Evolutionary conservation across 2,329 filamentous ascomycete species (phyloP), one percentile per base, ranked within the genome.

Genomic region (Fusarium concolor): DNA sequence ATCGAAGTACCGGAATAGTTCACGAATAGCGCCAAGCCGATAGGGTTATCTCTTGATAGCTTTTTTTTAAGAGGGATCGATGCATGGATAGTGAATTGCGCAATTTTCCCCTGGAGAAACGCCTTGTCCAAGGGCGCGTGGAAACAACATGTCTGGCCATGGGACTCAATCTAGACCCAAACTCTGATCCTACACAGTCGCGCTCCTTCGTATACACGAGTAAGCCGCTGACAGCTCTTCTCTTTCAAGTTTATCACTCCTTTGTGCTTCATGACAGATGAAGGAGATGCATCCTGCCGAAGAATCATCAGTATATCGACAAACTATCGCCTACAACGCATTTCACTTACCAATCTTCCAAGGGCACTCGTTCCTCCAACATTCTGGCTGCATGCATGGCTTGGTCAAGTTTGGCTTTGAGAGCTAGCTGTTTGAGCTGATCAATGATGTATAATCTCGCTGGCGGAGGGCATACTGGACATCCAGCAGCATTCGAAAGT

Each of bases 251-350:
- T 12, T 31, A 3, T 26, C 26, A 33, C 17, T 31, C 8, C 7
- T 15, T 11, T 6, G 5, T 15, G 6, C 5, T 3, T 56, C 10
- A 56, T 3, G 54, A 56, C 11, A 56, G n/a, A 41, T 53, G 54
- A 12, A 56, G 35, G 7, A 56, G 54, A 18, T 56, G 54, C 46
- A 53, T 56, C 54, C 54, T 56, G 9, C 53, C 9, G 37, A 41
- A 20, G 12, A 14, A 31, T n/a, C n/a, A 35, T 56, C 33, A 53
- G 46, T 24, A 22, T 33, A 28, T 14, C 14, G 7, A 35, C 11
- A 10, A 33, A 18, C 12, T 11, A 42, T 42, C 2, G 5, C 17
- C 20, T 31, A 39, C 17, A 5, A 24, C n/a, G 3, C 31, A 14
- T 31, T 24, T 35, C 12, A 35, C 54, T 56, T 22, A 20, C 54